phyloP scores from a whole-genome alignment of 495 filamentous ascomycete genomes.

The Hypoxylon fragiforme region DNA sequence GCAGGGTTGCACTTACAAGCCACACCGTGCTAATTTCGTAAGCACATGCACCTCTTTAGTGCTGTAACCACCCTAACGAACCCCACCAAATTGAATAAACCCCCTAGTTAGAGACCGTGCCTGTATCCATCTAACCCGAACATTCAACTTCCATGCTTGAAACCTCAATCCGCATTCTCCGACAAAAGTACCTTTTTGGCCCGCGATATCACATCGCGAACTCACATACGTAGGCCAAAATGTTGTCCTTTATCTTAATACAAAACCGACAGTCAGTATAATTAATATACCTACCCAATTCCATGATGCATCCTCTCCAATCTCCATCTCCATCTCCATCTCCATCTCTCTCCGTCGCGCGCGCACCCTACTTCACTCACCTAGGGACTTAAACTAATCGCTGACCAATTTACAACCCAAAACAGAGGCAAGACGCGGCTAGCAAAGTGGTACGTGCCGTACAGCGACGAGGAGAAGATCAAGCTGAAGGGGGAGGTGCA shows the following conservation, averaged over 20 bases:
- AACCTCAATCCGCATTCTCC: slow-evolving; percentile 5
- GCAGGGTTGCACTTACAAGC: slow-evolving; percentile 1
- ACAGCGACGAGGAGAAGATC: slow-evolving; percentile 95
- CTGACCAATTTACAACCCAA: slow-evolving; percentile 1
- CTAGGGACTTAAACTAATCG: no score
- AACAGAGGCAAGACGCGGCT: slow-evolving; percentile 94
- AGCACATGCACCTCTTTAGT: background rate
- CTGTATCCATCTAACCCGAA: no score
- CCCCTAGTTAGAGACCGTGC: no score
- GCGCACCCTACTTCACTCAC: background rate
- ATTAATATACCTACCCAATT: background rate
- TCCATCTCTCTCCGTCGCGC: background rate
- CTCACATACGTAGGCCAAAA: slow-evolving; percentile 25
- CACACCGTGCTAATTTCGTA: slow-evolving; percentile 14
- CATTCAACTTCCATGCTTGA: slow-evolving; percentile 14
- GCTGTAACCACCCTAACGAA: no score
- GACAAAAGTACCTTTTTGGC: background rate
- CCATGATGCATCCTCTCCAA: background rate
- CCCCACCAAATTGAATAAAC: no score
- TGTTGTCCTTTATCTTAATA: slow-evolving; percentile 93
- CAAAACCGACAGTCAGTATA: slow-evolving; percentile 85
- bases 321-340: background rate
- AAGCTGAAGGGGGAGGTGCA: slow-evolving; percentile 94
- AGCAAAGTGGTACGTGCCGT: slow-evolving; percentile 98
- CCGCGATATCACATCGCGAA: slow-evolving; percentile 7